These are phyloP conservation scores for Fagus crenata DNA, from an alignment of 306 rosid genomes.

Conservation along the genomic window DNA sequence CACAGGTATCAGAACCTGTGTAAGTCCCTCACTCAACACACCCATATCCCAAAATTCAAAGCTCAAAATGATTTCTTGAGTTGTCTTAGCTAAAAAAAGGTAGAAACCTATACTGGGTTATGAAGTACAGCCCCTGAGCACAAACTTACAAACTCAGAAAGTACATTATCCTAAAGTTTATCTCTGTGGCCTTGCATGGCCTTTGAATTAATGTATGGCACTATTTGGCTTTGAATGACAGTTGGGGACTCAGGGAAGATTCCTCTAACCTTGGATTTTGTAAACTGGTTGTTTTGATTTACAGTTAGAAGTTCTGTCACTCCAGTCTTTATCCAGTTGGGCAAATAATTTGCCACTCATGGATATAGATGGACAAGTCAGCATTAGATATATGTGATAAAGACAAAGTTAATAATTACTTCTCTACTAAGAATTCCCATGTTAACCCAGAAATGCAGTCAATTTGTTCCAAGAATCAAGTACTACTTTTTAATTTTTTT, in stretches of 20 bases:
- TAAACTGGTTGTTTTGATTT: slow-evolving; percentile 45
- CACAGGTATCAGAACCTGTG: slow-evolving; percentile 57
- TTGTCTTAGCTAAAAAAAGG: slow-evolving; percentile 10
- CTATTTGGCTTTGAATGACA: slow-evolving; percentile 46
- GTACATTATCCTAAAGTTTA: not conserved
- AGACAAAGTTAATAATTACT: slow-evolving; percentile 12
- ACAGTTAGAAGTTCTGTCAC: slow-evolving; percentile 25
- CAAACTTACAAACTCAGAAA: slow-evolving; percentile 1
- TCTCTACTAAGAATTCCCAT: not conserved
- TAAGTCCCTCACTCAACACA: slow-evolving; percentile 49
- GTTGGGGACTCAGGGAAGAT: slow-evolving; percentile 27
- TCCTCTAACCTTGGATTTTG: slow-evolving; percentile 6
- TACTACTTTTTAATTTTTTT: too few relatives aligned
- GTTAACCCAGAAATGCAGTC: not conserved
- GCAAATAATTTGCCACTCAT: not conserved
- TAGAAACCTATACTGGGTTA: slow-evolving; percentile 18
- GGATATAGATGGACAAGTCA: slow-evolving; percentile 17
- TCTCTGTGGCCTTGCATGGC: slow-evolving; percentile 16
- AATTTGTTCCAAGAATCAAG: too few relatives aligned
- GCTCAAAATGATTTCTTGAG: slow-evolving; percentile 14
- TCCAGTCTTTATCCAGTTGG: not conserved
- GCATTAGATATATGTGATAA: not conserved
- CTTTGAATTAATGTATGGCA: slow-evolving; percentile 20
- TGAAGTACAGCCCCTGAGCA: slow-evolving; percentile 5
- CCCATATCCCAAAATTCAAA: slow-evolving; percentile 44